Evolutionary conservation across 208 protist species (phyloP), one percentile per base, ranked within the genome.

Genomic region (Acanthamoeba royreba): DNA sequence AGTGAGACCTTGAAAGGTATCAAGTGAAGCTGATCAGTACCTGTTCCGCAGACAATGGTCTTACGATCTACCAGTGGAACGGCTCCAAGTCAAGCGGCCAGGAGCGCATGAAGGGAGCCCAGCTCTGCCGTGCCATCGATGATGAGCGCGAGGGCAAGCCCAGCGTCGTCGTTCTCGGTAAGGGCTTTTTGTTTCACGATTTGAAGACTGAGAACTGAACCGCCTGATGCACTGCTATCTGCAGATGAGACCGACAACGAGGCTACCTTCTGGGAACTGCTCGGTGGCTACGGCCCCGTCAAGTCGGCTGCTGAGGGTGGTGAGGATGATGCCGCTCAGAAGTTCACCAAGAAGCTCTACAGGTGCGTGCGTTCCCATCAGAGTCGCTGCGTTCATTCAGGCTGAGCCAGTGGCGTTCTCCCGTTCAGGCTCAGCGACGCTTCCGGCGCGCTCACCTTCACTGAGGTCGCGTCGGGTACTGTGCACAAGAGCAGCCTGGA

Each of bases 11-110:
- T n/a, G n/a, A n/a, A n/a, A 58, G 22, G 49, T 19, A 25, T 25
- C 49, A 55, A 25, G 49, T 55, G 19, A 19, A 55, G 13, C 19
- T 9, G 13, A 55, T 55, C 49, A 55, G 49, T 19, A 9, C 49
- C 19, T 19, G 49, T 19, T 55, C 49, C 66, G 92, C 97, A 49
- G 97, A 97, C 72, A 3, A 9, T 28, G 95, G 94, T 40, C 33
- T 95, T 3, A 74, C 9, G 5, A 45, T 97, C 15, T 96, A 95
- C 83, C 88, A 95, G 87, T 97, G 92, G 89, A 96, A 96, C 87
- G 96, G 96, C 58, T 47, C 11, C 0, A 85, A 95, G 46, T 74
- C 87, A 25, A 38, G 45, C 74, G 58, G 33, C 63, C 9, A 66
- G 8, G 97, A 97, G 66, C 53, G 53, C 25, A 53, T 25, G 43